phyloP scores from a whole-genome alignment of 371 early-diverging fungal species.

The Syncephalis fuscata region DNA sequence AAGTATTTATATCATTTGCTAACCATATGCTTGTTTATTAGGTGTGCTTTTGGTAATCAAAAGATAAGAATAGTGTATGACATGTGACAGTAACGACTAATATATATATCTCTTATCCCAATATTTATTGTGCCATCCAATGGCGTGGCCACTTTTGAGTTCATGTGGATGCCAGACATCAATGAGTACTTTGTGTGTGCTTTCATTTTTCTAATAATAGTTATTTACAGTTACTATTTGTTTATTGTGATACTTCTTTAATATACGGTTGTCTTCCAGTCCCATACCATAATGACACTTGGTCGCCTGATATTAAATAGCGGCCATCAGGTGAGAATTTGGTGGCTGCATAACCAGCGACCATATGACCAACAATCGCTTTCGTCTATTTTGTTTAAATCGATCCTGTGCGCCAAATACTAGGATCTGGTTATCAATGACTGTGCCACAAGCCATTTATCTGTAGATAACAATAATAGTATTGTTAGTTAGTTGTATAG shows the following conservation, averaged over 20 bases:
- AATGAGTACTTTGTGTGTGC: conserved; percentile 83
- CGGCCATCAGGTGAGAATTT: conserved; percentile 85
- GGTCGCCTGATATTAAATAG: conserved; percentile 81
- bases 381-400: conserved; percentile 78
- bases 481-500: no score
- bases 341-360: conserved; percentile 91
- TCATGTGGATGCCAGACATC: conserved; percentile 94
- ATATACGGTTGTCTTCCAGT: conserved; percentile 84
- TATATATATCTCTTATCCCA: no score
- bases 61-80: no score
- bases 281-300: conserved; percentile 93
- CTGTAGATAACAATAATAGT: conserved; percentile 16
- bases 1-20: not conserved
- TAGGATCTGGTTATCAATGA: conserved; percentile 85
- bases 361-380: conserved; percentile 77
- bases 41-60: no score
- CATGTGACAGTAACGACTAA: no score
- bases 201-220: conserved; percentile 47
- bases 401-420: conserved; percentile 76
- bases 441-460: conserved; percentile 86
- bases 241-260: conserved; percentile 17
- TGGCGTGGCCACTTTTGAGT: conserved; percentile 78
- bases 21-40: no score
- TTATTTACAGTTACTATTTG: not conserved
- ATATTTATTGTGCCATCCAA: conserved; percentile 92